Base-by-base conservation (phyloP, 371 early-diverging fungal genomes). In the Rhizopus stolonifer region DNA sequence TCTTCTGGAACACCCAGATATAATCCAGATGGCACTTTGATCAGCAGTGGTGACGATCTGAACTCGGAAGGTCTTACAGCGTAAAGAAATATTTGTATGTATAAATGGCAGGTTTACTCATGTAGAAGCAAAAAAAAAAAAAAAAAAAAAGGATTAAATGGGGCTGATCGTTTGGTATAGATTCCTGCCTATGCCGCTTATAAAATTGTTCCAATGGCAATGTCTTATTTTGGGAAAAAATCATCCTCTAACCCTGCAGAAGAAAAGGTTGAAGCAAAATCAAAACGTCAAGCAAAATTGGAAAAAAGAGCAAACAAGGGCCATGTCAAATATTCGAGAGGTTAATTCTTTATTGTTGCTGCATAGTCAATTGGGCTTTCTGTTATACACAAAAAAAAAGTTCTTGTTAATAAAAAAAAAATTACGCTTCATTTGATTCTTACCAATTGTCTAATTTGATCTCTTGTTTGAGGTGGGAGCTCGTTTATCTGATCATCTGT, bases 1-100 rank as follows among this genome's bases (percentile, higher is more conserved):
- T 58, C 62, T 21, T 70, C 81, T 45, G 83, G 83, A 1, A 71
- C 71, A 26, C 86, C 90, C 3, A 61, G 67, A 13, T 89, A 83
- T 60, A 73, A 77, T 46, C 46, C 71, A 11, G 66, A 77, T 24
- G 87, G 86, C 15, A 69, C 74, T 29, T 67, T 88, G n/a, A 63
- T 74, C 1, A 74, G 73, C 36, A 67, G 83, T 23, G 91, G 91
- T 10, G 81, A 87, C 23, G 91, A 92, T 76, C 75, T 92, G 44
- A 77, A 75, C 46, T 74, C 84, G 42, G 82, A 88, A 42, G 92
- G 92, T 0, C 71, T 90, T 45, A 83, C 84, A 22, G 87, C 86
- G 82, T 85, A 80, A 76, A 36, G 78, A 72, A 56, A 40, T 1
- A 22, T 18, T 13, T 26, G 11, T 33, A 7, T 19, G n/a, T 23